phyloP scores from a whole-genome alignment of 495 filamentous ascomycete genomes.

The Daldinia grandis region DNA sequence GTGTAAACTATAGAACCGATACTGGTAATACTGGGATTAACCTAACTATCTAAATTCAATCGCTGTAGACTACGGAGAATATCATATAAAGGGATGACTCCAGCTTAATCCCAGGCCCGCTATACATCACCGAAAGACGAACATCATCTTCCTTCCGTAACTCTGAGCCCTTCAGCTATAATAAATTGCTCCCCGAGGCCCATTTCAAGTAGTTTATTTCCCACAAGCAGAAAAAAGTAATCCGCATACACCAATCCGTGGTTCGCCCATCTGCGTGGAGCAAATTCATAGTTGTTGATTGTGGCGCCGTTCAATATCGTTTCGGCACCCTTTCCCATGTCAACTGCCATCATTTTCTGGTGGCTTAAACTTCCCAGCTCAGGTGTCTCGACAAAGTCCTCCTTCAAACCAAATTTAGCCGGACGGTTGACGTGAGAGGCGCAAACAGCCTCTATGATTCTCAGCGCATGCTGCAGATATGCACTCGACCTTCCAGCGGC shows the following conservation, averaged over 20 bases:
- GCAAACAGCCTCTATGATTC: constrained; percentile 43
- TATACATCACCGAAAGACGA: background rate
- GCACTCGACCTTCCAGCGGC: constrained; percentile 5
- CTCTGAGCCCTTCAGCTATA: background rate
- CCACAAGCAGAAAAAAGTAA: constrained; percentile 59
- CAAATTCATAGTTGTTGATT: constrained; percentile 50
- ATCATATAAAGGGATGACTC: background rate
- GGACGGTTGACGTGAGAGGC: constrained; percentile 6
- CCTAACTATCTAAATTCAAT: background rate
- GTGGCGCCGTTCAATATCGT: constrained; percentile 52
- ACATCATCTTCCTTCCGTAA: background rate
- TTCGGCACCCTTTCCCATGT: constrained; percentile 19
- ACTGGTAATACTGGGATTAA: background rate
- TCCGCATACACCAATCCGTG: constrained; percentile 59
- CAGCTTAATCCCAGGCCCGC: background rate
- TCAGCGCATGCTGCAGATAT: constrained; percentile 47
- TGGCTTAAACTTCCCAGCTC: background rate
- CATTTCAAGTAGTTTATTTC: constrained; percentile 50
- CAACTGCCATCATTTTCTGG: background rate
- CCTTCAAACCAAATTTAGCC: background rate
- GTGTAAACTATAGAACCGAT: background rate
- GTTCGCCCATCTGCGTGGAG: constrained; percentile 38
- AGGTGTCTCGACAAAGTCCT: background rate
- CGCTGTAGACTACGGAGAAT: background rate
- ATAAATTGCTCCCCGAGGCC: constrained; percentile 18